Evolutionary conservation across 768 basidiomycete species (phyloP), one percentile per base, ranked within the genome.

Genomic region (Rhizopogon vesiculosus): DNA sequence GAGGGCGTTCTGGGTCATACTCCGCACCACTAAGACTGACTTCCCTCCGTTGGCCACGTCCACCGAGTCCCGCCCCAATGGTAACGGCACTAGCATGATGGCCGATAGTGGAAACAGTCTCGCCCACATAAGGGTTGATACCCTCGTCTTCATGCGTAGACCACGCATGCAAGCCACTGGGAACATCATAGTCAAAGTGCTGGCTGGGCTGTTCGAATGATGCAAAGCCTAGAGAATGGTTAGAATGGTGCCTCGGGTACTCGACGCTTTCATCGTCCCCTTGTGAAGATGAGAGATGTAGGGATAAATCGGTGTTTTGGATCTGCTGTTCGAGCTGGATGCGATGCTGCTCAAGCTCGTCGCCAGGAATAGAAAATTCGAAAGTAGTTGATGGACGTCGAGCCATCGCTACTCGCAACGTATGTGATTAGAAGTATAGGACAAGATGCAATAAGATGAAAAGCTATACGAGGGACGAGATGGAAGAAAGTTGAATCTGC

Each of bases 21-120:
- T 93, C 91, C 42, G 86, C 86, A 40, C 85, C 89, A 67, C 85
- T 89, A 51, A 88, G 64, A 61, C 84, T 78, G 16, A 74, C 66
- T 61, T 89, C 85, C 56, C 85, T 73, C 45, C 78, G 74, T 18
- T 68, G 69, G 42, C 59, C 57, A 3, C 83, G 76, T 2, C 76
- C 77, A 39, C 80, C 85, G 9, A 96, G 78, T 1, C 94, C 93
- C 3, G 92, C 91, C 51, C 81, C 89, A 16, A 97, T 78, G 0
- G 94, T 96, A 51, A 96, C 75, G 2, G 84, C 91, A 59, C 88
- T 91, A 25, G 91, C 93, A 70, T 97, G 94, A 69, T 97, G 94
- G 1, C 86, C 91, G 8, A 83, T 84, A 0, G 93, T 95, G 0
- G 91, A 93, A 56, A 91, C 69, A 0, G 88, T 89, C 56, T 85